A percentile compares a stretch with the other conserved stretches of the same genome.
Conservation (phyloP, 805 yeast genomes). For the Sugiyamaella americana region DNA sequence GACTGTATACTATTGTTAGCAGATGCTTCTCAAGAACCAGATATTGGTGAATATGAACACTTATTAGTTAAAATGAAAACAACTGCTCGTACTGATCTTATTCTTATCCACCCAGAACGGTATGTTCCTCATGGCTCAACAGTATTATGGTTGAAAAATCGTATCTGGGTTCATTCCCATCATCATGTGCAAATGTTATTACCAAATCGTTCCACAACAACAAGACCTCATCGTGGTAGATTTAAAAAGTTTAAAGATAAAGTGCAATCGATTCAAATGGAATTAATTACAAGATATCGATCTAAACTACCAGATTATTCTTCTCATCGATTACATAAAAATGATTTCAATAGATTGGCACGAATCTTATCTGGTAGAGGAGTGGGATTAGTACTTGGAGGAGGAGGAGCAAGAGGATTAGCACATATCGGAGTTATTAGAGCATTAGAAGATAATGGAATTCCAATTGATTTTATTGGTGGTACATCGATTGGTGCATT, state of each 20-base stretch:
- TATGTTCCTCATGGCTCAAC: slow-evolving; percentile 83
- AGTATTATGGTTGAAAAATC: slow-evolving; percentile 70
- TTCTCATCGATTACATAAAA: slow-evolving; percentile 54
- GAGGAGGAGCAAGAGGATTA: slow-evolving; percentile 96
- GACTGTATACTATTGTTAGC: slow-evolving; percentile 89
- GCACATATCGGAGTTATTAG: slow-evolving; percentile 88
- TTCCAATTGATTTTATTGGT: slow-evolving; percentile 89
- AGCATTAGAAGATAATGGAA: slow-evolving; percentile 85
- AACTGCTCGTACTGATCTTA: slow-evolving; percentile 80
- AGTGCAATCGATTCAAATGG: slow-evolving; percentile 30
- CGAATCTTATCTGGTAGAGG: slow-evolving; percentile 88
- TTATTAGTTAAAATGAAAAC: slow-evolving; percentile 68
- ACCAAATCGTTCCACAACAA: background rate
- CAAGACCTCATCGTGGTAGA: slow-evolving; percentile 8
- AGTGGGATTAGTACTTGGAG: slow-evolving; percentile 90
- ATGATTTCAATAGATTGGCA: slow-evolving; percentile 85
- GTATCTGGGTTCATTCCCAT: slow-evolving; percentile 89
- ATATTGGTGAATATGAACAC: slow-evolving; percentile 80
- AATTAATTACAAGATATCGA: slow-evolving; percentile 27
- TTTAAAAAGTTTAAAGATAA: slow-evolving; percentile 26
- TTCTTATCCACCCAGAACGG: slow-evolving; percentile 76
- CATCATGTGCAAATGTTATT: slow-evolving; percentile 75
- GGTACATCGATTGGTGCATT: slow-evolving; percentile 97
- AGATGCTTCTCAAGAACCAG: slow-evolving; percentile 67
- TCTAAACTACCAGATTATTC: slow-evolving; percentile 29